Evolutionary conservation across 352 stramenopile species (phyloP), one percentile per base, ranked within the genome.

Genomic region (Globisporangium acanthophoron): DNA sequence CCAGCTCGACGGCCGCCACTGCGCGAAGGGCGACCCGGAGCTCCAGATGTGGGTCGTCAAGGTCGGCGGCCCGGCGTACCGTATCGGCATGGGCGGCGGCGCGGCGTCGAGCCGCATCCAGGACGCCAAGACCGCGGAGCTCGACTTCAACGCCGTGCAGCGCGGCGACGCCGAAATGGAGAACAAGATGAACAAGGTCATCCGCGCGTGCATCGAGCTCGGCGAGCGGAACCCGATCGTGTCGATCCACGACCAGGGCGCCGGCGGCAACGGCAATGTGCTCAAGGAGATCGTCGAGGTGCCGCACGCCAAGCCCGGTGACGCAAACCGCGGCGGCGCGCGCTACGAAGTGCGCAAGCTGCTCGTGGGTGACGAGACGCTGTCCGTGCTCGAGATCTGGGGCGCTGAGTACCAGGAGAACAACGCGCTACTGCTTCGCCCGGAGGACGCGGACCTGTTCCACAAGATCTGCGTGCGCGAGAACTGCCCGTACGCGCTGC

Each of bases 321-420:
- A 97, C 59, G 94, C 88, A 24, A 89, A 93, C 66, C 74, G 78
- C 24, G 85, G 85, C 56, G 85, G 85, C 50, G 85, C 85, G 20
- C 77, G 78, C 16, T 98, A 99, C 70, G 95, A 99, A 64, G 92
- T 99, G 62, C 85, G 96, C 37, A 96, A 98, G 70, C 94, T 98
- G 5, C 83, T 98, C 29, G 74, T 99, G 40, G 97, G 97, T 8
- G 97, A 99, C 66, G 87, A 98, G 20, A 99, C 97, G n/a, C 77
- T 99, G 21, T 98, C 93, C 12, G 96, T 98, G 31, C 78, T 99
- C 7, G 97, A 99, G 80, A 98, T 99, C 59, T 99, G 97, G 97
- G 97, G 97, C 40, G 96, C 97, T 16, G 97, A 99, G 85, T 99
- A 99, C 78, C 97, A 99, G 80, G 97, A 99, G 73, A 99, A 99